Percentiles rank a stretch among this genome's conserved stretches.
phyloP scores from a whole-genome alignment of 495 filamentous ascomycete genomes.

The Aspergillus cavernicola region DNA sequence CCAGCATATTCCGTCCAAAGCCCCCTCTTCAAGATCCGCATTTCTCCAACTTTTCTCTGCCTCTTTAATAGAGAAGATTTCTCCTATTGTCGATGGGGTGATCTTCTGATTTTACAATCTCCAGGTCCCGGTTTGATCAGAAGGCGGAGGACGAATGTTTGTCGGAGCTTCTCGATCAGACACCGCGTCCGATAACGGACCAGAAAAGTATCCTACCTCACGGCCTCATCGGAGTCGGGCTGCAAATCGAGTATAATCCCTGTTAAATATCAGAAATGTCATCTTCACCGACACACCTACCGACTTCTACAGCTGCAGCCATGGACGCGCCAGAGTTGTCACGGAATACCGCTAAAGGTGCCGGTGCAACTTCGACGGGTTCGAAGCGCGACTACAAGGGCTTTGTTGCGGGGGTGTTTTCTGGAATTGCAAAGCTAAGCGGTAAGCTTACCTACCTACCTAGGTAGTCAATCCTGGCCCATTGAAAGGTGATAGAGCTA shows the following conservation, averaged over 20 bases:
- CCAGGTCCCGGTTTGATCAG: background rate
- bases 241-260: too few species aligned
- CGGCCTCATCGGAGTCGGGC: too few species aligned
- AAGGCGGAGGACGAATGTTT: background rate
- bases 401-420: constrained; percentile 92
- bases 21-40: constrained; percentile 10
- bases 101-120: background rate
- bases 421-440: constrained; percentile 83
- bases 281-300: constrained; percentile 24
- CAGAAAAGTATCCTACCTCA: background rate
- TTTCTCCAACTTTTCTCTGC: constrained; percentile 11
- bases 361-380: constrained; percentile 15
- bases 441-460: too few species aligned
- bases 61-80: background rate
- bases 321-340: constrained; percentile 15
- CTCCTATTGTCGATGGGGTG: background rate
- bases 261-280: too few species aligned
- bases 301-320: constrained; percentile 11
- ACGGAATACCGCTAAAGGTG: background rate
- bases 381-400: constrained; percentile 68
- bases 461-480: too few species aligned
- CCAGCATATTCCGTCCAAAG: constrained; percentile 6
- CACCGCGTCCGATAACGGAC: constrained; percentile 15
- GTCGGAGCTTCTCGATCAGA: constrained; percentile 1
- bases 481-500: constrained; percentile 16